Conservation (phyloP, 352 stramenopile genomes). For the Globisporangium abappressorium region DNA sequence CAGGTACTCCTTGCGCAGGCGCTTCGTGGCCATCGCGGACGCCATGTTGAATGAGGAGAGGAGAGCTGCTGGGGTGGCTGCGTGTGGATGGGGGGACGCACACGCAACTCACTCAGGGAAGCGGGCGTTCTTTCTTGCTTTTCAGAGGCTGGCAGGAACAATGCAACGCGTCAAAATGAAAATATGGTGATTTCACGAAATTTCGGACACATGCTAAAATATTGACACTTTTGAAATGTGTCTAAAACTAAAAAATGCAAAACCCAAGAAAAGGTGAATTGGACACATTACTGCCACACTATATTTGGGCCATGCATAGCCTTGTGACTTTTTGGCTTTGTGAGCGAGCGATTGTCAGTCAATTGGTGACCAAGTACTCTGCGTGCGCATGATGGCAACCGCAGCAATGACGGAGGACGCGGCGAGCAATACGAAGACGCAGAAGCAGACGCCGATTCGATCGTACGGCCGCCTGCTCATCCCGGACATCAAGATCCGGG, state of each 20-base stretch:
- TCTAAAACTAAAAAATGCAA: no score
- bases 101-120: background rate
- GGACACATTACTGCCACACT: background rate
- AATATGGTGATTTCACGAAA: no score
- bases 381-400: background rate
- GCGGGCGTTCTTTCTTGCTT: background rate
- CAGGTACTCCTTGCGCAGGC: conserved; percentile 92
- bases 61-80: background rate
- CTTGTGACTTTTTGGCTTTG: no score
- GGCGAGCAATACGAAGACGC: background rate
- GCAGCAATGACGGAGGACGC: background rate
- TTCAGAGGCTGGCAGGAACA: background rate
- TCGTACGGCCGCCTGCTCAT: conserved; percentile 6
- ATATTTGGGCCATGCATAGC: background rate
- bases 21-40: conserved; percentile 84
- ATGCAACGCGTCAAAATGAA: no score
- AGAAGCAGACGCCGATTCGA: background rate
- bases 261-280: background rate
- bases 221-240: no score
- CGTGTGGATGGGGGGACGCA: background rate
- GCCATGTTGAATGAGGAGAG: conserved; percentile 36
- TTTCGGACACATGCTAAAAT: no score
- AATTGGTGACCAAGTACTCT: conserved; percentile 5
- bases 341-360: background rate
- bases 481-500: conserved; percentile 13